phyloP scores from a whole-genome alignment of 1,284 basidiomycete species.

The Pterula multifida region DNA sequence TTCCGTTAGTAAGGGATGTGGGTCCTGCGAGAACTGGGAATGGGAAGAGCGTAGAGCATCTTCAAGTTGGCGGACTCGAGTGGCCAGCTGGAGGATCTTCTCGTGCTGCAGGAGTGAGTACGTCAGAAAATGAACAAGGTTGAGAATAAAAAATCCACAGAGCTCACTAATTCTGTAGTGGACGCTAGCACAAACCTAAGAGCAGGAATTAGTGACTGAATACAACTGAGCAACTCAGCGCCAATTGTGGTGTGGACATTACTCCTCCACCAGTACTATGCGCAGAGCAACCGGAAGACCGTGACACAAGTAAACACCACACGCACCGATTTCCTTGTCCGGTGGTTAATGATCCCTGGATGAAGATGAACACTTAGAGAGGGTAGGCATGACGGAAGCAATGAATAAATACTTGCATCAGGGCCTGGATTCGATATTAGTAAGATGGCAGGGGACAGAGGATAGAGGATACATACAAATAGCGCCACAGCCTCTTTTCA shows the following conservation, averaged over 20 bases:
- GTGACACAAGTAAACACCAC: no score
- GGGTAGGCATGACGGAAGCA: constrained; percentile 3
- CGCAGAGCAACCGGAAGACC: no score
- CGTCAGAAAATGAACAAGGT: not conserved
- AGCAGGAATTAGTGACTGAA: constrained; percentile 2
- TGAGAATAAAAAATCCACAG: not conserved
- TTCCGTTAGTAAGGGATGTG: constrained; percentile 54
- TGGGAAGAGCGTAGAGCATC: constrained; percentile 55
- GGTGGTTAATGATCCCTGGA: constrained; percentile 59
- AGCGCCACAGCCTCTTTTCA: constrained; percentile 60
- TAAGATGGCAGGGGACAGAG: not conserved
- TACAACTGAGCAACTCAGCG: no score
- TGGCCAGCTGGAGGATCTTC: constrained; percentile 64
- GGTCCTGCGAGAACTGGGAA: constrained; percentile 41
- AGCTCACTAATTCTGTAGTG: constrained; percentile 48
- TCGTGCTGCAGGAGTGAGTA: constrained; percentile 31
- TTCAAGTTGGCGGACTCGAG: constrained; percentile 67
- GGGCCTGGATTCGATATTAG: constrained; percentile 17
- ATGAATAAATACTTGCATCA: constrained; percentile 24
- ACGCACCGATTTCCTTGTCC: constrained; percentile 67
- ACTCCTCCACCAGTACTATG: no score
- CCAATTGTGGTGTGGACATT: no score
- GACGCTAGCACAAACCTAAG: constrained; percentile 69
- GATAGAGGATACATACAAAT: constrained; percentile 26
- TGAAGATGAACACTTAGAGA: constrained; percentile 3